A percentile compares a stretch with the other conserved stretches of the same genome.
Evolutionary conservation across 169 alveolate species (phyloP).

Genomic region (Sarcocystis neurona): DNA sequence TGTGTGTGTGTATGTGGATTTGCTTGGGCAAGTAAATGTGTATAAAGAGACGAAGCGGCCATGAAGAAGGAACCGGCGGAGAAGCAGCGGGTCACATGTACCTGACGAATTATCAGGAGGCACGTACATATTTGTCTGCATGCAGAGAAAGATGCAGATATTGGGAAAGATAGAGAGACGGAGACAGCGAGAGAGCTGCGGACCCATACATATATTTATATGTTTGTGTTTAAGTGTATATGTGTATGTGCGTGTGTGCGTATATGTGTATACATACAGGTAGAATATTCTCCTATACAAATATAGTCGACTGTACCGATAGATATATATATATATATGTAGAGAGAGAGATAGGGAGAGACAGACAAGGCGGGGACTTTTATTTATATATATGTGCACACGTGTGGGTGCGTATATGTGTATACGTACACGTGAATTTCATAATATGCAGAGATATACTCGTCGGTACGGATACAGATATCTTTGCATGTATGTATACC

Average conservation of each 20-base stretch:
- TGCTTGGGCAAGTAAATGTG: background rate
- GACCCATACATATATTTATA: background rate
- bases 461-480: too few species aligned
- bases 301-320: background rate
- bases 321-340: background rate
- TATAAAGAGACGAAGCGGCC: background rate
- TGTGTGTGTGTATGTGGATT: background rate
- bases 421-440: too few species aligned
- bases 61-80: background rate
- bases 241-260: background rate
- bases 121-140: background rate
- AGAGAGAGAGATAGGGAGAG: background rate
- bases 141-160: background rate
- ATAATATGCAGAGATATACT: too few species aligned
- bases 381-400: too few species aligned
- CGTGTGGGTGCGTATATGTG: too few species aligned
- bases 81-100: background rate
- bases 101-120: background rate
- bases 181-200: background rate
- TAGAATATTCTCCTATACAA: background rate
- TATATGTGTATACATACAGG: background rate
- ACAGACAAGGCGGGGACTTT: too few species aligned
- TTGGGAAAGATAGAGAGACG: background rate
- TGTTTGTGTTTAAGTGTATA: background rate
- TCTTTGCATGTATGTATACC: too few species aligned